Evolutionary conservation across 805 yeast genomes (phyloP), one percentile per base, ranked within the genome.

Genomic region (Schizosaccharomyces cryophilus): DNA sequence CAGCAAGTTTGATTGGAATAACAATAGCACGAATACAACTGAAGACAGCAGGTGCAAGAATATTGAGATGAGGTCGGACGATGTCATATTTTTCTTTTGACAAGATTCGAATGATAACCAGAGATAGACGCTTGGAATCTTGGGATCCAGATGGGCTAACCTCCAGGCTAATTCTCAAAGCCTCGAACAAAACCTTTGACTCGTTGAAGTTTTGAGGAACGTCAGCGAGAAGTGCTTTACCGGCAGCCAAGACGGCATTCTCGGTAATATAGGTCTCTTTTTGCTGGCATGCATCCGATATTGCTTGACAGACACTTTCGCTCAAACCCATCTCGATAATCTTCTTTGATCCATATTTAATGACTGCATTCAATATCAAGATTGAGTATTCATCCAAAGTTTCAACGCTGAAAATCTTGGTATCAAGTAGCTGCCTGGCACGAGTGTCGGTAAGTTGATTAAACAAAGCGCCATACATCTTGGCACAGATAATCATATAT

Each of bases 1-100:
- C 95, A 1, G 96, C 96, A 64, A 90, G 76, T 67, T 88, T 89
- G 66, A 90, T 83, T 4, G 98, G 96, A 67, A 90, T 87, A 59
- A 86, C 75, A n/a, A 82, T 77, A 67, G 89, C 96, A 65, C 98
- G 77, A 51, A 90, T 83, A 69, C 93, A 83, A 0, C 83, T 74
- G 69, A 90, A 90, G 1, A 88, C 82, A 13, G 86, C 75, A 15
- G 93, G 87, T 3, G 78, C 86, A 60, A 90, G 66, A 65, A 81
- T 81, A 19, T n/a, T 17, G 64, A 79, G 73, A 66, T 76, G 74
- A 13, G 84, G 81, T 62, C 73, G 72, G 59, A 86, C 72, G 29
- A 79, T 70, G 7, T 69, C 71, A 64, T 75, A 78, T 62, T 83
- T 79, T 66, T 75, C 72, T 67, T 94, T 77, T 0, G 87, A 82